Percentiles rank a stretch among this genome's conserved stretches.
These are phyloP conservation scores for Solanum chiquidenum DNA, from an alignment of 257 asterid species.

Conservation along the genomic window DNA sequence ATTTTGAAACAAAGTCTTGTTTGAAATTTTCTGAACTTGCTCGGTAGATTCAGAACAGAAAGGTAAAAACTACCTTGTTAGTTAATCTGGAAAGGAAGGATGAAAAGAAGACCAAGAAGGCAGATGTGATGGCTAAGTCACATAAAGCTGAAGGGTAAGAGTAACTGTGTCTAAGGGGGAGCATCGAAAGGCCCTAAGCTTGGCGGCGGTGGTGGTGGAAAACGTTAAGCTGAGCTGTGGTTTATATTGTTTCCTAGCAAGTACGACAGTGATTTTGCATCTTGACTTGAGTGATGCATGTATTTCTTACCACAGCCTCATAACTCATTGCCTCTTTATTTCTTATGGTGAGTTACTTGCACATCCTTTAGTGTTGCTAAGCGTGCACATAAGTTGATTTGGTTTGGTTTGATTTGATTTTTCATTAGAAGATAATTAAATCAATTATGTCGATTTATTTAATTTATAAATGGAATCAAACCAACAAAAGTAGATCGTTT, in stretches of 20 bases:
- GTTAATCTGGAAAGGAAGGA: too few relatives aligned
- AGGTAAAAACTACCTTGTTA: too few relatives aligned
- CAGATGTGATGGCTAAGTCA: background rate
- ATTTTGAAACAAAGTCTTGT: background rate
- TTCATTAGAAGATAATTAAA: background rate
- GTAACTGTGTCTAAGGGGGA: conserved; percentile 20
- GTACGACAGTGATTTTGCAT: background rate
- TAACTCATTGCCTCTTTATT: background rate
- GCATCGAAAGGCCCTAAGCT: conserved; percentile 31
- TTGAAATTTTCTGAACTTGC: background rate
- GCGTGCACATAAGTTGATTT: background rate
- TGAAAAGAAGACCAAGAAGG: too few relatives aligned
- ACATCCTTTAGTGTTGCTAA: background rate
- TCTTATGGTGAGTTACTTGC: background rate
- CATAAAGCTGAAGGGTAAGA: conserved; percentile 23
- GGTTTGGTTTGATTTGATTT: too few relatives aligned
- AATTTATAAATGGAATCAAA: background rate
- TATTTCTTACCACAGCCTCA: background rate
- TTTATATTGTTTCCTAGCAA: background rate
- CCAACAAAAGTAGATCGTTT: background rate
- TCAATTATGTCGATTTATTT: background rate
- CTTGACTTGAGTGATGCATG: background rate
- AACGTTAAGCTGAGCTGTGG: conserved; percentile 16
- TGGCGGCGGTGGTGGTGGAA: conserved; percentile 43
- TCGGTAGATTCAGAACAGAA: background rate